Base-by-base conservation (phyloP, 441 rosid genomes). In the Biscutella auriculata region DNA sequence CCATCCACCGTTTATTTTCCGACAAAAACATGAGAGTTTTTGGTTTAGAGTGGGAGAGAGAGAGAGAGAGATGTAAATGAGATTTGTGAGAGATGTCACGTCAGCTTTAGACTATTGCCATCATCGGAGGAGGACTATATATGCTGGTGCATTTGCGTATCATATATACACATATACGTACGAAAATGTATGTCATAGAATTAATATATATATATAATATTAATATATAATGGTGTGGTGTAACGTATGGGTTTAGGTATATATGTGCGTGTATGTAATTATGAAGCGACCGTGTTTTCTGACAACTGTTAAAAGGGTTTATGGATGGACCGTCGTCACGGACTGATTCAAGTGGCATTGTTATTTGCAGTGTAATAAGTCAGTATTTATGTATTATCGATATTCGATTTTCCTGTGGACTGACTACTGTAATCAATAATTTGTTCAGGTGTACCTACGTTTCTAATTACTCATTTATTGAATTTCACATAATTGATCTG, bases 221-320 rank as follows among this genome's bases (percentile, higher is more conserved):
- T 46, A 42, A 8, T 30, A 53, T 59, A 14, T 53, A 53, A 16
- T 52, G 21, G 50, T 67, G 30, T 66, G 50, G 34, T 56, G 10
- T 67, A 60, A 60, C 65, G 65, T 66, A 67, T 67, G 71, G 66
- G 66, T 67, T 46, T 67, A 67, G 62, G 71, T 60, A 67, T 60
- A 51, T 60, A n/a, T n/a, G n/a, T n/a, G 71, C 50, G 61, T 67
- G 61, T 52, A 60, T 60, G 51, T 60, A 60, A n/a, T n/a, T 57
- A 60, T 67, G 71, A 58, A 46, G 70, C 64, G 70, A 66, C 70
- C 59, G 46, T 66, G 65, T 66, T 66, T 57, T 49, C 65, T 58
- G 70, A 58, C 54, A 65, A 42, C 65, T 66, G 59, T 57, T 57
- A 50, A 65, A 47, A 65, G 16, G 69, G 56, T 39, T 57, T 57